A percentile compares a stretch with the other conserved stretches of the same genome.
These are phyloP conservation scores for Diaporthe capsici DNA, from an alignment of 2,329 filamentous ascomycete species.

Conservation along the genomic window DNA sequence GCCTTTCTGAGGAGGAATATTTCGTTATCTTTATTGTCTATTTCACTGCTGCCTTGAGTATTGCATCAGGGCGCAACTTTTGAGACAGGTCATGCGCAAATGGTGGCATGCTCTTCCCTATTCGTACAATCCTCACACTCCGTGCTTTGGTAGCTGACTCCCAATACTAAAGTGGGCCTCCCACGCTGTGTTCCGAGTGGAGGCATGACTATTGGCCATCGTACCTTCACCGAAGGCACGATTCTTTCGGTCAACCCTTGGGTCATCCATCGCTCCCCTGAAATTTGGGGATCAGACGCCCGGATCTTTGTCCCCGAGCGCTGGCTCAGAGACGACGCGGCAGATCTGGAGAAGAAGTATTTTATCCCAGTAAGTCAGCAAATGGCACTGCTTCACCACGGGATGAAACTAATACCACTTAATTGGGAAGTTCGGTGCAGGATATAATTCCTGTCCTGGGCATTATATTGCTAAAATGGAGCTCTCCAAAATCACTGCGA, in stretches of 20 bases:
- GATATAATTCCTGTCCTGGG: slow-evolving; percentile 28
- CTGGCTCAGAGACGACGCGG: slow-evolving; percentile 43
- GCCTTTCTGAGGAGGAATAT: neutral
- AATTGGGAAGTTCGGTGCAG: slow-evolving; percentile 21
- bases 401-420: neutral
- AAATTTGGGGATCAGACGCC: slow-evolving; percentile 46
- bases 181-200: slow-evolving; percentile 47
- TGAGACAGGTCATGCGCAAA: neutral
- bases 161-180: slow-evolving; percentile 42
- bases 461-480: slow-evolving; percentile 23
- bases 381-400: neutral
- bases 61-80: neutral
- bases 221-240: slow-evolving; percentile 48
- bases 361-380: slow-evolving; percentile 44
- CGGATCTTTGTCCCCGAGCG: slow-evolving; percentile 44
- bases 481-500: slow-evolving; percentile 25
- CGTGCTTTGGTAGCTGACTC: neutral
- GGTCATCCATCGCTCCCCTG: slow-evolving; percentile 48
- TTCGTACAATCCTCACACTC: neutral
- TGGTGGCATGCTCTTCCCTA: neutral
- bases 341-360: slow-evolving; percentile 42
- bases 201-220: slow-evolving; percentile 47
- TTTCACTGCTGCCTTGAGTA: too few species aligned
- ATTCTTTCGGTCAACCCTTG: slow-evolving; percentile 46
- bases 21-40: neutral